Conservation (phyloP, 108 stramenopile genomes). For the Pseudonitzschia multistriata region DNA sequence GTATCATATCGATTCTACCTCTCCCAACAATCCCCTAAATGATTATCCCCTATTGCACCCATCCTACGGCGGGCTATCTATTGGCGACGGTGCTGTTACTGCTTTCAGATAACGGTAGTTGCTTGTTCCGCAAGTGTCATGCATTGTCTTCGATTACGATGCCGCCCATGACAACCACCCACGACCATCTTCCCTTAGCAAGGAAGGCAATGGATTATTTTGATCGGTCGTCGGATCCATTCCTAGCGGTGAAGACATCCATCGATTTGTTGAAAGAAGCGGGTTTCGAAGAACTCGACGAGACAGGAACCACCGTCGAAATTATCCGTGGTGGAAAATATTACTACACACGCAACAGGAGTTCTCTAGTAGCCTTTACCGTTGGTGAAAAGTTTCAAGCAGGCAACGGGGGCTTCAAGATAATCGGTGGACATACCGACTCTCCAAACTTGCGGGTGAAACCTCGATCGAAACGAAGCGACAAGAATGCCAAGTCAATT, state of each 20-base stretch:
- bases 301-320: conserved; percentile 16
- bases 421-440: conserved; percentile 95
- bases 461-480: conserved; percentile 79
- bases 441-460: conserved; percentile 91
- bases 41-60: background rate
- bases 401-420: conserved; percentile 72
- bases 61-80: background rate
- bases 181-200: conserved; percentile 60
- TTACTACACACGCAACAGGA: conserved; percentile 91
- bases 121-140: background rate
- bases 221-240: conserved; percentile 75
- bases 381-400: conserved; percentile 73
- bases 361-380: conserved; percentile 88
- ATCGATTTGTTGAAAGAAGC: conserved; percentile 45
- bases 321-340: conserved; percentile 77
- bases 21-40: background rate
- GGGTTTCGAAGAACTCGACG: conserved; percentile 65
- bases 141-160: conserved; percentile 15
- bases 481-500: conserved; percentile 46
- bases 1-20: background rate
- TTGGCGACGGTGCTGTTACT: background rate
- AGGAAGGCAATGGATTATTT: conserved; percentile 66
- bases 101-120: background rate
- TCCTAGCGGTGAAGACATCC: conserved; percentile 69
- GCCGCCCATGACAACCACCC: conserved; percentile 37